Evolutionary conservation across 1,139 yeast species (phyloP), one percentile per base, ranked within the genome.

Genomic region (Lodderomyces oxycetoniae): DNA sequence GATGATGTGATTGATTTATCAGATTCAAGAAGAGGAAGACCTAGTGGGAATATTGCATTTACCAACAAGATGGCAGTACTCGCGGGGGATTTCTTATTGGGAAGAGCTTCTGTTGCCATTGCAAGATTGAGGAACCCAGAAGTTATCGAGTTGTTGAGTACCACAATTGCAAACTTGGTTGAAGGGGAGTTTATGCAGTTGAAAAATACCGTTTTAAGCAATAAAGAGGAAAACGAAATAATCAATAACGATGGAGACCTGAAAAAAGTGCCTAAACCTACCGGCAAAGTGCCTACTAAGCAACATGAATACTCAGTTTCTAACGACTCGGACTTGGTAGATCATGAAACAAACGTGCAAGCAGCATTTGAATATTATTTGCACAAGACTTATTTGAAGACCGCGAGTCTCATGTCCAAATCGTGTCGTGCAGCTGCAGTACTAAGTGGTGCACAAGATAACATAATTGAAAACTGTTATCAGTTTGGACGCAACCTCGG

Each of bases 121-220:
- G 94, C 97, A 7, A 69, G 98, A 43, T 65, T 93, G 34, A 71
- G 96, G 54, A 89, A 91, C 55, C 93, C 96, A n/a, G 97, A 91
- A 63, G 98, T 91, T 33, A 89, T 88, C 43, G 98, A 91, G 61
- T 71, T 93, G 41, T 75, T 93, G 61, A 87, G 96, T 4, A 91
- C 96, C 5, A 84, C 96, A 26, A 91, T 91, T 55, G 98, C 97
- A 17, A 93, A 93, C 55, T 69, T 93, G 41, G 98, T 91, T 1
- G 98, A 93, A 61, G 98, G 98, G 31, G 98, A 91, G 60, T 89
- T 91, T 55, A 89, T 91, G 97, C 98, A 91, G 62, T 74, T 91
- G 63, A 89, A 89, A 49, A 91, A 91, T 59, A 87, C 96, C 1
- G 93, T 88, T 2, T 7, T 80, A 35, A 31, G 34, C 14, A 61